Base-by-base conservation (phyloP, 257 asterid genomes). In the Echium plantagineum region DNA sequence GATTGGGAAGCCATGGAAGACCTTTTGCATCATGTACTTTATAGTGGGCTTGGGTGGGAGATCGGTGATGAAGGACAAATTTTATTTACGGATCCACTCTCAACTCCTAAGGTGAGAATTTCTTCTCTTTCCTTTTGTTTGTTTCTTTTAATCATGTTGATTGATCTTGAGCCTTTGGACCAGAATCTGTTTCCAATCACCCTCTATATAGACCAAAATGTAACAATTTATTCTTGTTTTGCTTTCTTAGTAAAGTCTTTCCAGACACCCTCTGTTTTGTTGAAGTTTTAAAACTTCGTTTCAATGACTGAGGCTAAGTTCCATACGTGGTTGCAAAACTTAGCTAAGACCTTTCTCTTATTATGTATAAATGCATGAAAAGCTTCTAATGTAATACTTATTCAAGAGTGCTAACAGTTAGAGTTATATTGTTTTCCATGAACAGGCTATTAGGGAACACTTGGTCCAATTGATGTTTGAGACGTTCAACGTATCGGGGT, bases 1-100 rank as follows among this genome's bases (percentile, higher is more conserved):
- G 95, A 93, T 60, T 89, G 98, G 98, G 98, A 93, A 76, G 98
- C 98, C 58, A 79, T 86, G 81, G 98, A 93, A 76, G 98, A 93
- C 76, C 80, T 93, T 24, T 71, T 93, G 62, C 79, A 72, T 65
- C 86, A 93, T 76, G 89, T 83, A 58, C 75, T 93, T 57, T 93
- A 93, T 69, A 69, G 78, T 66, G 89, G 87, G 60, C 78, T 93
- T 60, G 98, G 96, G 53, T 93, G 97, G 97, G 98, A 93, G 72
- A 85, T 86, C 12, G 98, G 98, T 60, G 89, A 93, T 56, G 98
- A 93, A 78, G 98, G 98, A 21, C 94, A 89, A 67, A 80, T 93
- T 75, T 71, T 93, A 71, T 93, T 93, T 65, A 83, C 98, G 7
- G 98, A 93, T 55, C 98, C 98, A 49, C 89, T 93, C 61, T 75